Percentiles rank a stretch among this genome's conserved stretches.
Conservation (phyloP, 2,329 filamentous ascomycete genomes). For the Thermothelomyces thermophilus region DNA sequence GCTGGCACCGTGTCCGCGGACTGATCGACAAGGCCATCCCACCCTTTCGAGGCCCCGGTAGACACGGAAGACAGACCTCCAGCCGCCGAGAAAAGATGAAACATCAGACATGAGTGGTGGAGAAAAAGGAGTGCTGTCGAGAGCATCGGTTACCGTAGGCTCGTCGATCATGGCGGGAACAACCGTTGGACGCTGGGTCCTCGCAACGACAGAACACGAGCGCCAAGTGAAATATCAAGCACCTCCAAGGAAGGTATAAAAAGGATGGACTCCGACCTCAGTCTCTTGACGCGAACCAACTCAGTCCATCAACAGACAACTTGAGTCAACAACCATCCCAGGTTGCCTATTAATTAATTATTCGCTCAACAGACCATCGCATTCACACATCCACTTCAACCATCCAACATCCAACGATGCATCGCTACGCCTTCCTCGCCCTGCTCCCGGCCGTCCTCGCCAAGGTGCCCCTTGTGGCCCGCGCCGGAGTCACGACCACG, state of each 20-base stretch:
- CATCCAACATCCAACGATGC: constrained; percentile 2
- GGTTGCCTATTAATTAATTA: no score
- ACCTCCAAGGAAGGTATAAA: background rate
- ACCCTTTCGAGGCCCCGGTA: background rate
- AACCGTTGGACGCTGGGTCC: background rate
- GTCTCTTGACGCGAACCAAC: background rate
- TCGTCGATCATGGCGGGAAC: background rate
- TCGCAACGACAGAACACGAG: no score
- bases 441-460: constrained; percentile 10
- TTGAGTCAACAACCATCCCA: no score
- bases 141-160: background rate
- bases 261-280: background rate
- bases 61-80: background rate
- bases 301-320: background rate
- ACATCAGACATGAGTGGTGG: constrained; percentile 12
- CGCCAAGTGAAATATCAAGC: no score
- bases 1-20: no score
- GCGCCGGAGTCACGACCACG: constrained; percentile 8
- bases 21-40: background rate
- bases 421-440: constrained; percentile 7
- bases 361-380: no score
- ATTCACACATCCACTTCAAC: no score
- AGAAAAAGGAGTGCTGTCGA: constrained; percentile 4
- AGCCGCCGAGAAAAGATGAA: background rate
- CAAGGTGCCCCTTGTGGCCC: background rate